Base-by-base conservation (phyloP, 2,329 filamentous ascomycete species). In the Aspergillus texensis region DNA sequence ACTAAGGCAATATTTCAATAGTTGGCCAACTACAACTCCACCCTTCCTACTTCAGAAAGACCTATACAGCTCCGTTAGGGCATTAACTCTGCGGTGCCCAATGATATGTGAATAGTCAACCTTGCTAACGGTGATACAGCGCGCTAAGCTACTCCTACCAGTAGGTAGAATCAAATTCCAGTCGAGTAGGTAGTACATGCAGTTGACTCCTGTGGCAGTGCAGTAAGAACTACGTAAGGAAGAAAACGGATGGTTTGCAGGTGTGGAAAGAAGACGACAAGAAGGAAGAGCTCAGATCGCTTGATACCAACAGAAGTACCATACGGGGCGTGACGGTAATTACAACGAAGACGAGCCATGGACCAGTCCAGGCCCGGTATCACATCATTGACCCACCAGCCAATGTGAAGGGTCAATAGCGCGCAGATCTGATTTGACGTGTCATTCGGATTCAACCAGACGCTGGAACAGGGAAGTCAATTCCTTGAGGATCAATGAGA, bases 311-410 rank as follows among this genome's bases (percentile, higher is more conserved):
- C 46, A 50, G 11, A 50, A 50, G 54, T 57, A 57, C 39, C 54
- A 57, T 39, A 43, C 54, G 10, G 16, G n/a, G n/a, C 19, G 52
- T 34, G 19, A 55, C 21, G 6, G 6, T 6, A 39, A 36, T 39
- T 39, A 55, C 52, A 19, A 11, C n/a, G n/a, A 9, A 16, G 21
- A 48, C 4, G 30, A 64, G 43, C 53, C 50, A 66, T 66, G 64
- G 64, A 52, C 64, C 59, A 60, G 62, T 62, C 64, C 64, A 66
- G 64, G 64, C 64, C 64, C 57, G 10, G 60, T 12, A 66, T 66
- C 60, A 62, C 62, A 64, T 64, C 57, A 61, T 62, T 46, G 64
- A 43, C 41, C 64, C 64, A 64, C 50, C 34, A 16, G 11, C 30
- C 55, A 34, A 36, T 58, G 55, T 52, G 36, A 50, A 62, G 52